phyloP scores from a whole-genome alignment of 257 asterid genomes.

The Jaltomata sinuosa region DNA sequence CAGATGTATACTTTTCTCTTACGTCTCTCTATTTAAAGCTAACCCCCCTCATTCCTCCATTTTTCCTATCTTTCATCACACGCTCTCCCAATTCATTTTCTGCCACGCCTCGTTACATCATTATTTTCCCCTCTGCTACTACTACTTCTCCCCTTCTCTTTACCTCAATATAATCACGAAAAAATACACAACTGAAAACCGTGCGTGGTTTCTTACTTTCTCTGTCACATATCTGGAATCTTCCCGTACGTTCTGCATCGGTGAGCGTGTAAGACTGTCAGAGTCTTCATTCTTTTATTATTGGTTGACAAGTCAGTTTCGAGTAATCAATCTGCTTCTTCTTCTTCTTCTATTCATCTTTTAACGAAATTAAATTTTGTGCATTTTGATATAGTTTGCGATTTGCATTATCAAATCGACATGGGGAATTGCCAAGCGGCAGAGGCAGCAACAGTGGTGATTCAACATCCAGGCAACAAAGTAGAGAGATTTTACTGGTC shows the following conservation, averaged over 20 bases:
- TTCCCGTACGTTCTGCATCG: neutral
- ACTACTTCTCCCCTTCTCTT: neutral
- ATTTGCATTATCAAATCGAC: neutral
- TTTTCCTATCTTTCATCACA: neutral
- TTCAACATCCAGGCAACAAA: constrained; percentile 55
- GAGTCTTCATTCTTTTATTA: constrained; percentile 5
- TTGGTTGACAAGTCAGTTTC: neutral
- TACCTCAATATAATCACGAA: neutral
- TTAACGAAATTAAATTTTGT: neutral
- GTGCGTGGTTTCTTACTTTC: neutral
- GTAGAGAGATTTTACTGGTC: constrained; percentile 76
- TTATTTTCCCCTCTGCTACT: neutral
- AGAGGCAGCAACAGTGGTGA: constrained; percentile 76
- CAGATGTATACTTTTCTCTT: constrained; percentile 31
- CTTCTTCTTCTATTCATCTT: neutral
- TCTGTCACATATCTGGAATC: constrained; percentile 22
- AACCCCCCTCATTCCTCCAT: neutral
- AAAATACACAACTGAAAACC: neutral
- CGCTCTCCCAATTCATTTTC: neutral
- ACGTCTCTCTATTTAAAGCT: constrained; percentile 1
- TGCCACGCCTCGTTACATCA: neutral
- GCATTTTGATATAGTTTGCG: neutral
- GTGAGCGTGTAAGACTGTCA: constrained; percentile 1
- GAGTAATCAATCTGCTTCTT: neutral
- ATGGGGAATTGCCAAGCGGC: constrained; percentile 95